phyloP scores from a whole-genome alignment of 345 rosid species.

The Ceriops decandra region DNA sequence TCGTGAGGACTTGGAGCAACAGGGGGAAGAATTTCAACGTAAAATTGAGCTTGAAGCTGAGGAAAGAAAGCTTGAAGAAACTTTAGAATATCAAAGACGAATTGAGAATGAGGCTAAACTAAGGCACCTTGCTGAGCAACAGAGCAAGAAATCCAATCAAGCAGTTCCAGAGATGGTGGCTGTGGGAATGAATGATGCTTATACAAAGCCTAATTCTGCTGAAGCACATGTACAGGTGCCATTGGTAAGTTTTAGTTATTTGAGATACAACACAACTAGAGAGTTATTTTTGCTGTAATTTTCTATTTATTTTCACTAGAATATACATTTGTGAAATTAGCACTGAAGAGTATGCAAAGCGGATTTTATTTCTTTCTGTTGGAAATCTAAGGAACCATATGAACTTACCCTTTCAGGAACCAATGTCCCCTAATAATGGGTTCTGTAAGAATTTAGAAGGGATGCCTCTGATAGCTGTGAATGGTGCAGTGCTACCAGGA shows the following conservation, averaged over 20 bases:
- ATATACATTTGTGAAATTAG: slow-evolving; percentile 12
- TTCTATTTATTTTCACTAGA: background rate
- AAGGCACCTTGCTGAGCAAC: slow-evolving; percentile 83
- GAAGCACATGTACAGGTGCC: slow-evolving; percentile 26
- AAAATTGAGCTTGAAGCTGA: slow-evolving; percentile 80
- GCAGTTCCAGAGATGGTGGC: slow-evolving; percentile 33
- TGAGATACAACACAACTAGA: slow-evolving; percentile 6
- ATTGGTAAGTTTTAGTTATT: slow-evolving; percentile 29
- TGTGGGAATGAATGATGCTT: slow-evolving; percentile 49
- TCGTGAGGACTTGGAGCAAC: slow-evolving; percentile 48
- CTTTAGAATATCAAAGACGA: slow-evolving; percentile 79
- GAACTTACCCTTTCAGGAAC: slow-evolving; percentile 39
- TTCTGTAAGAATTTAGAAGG: slow-evolving; percentile 34
- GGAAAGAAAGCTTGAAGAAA: slow-evolving; percentile 86
- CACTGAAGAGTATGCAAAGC: background rate
- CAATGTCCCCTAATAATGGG: slow-evolving; percentile 29
- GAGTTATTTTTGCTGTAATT: background rate
- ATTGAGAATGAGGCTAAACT: slow-evolving; percentile 90
- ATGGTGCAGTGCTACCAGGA: slow-evolving; percentile 30
- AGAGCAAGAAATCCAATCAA: slow-evolving; percentile 42
- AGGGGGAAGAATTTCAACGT: slow-evolving; percentile 71
- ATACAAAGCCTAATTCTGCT: slow-evolving; percentile 57
- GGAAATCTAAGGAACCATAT: background rate
- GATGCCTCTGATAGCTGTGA: slow-evolving; percentile 17
- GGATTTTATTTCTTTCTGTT: slow-evolving; percentile 2